Evolutionary conservation across 805 yeast species (phyloP), one percentile per base, ranked within the genome.

Genomic region (Wickerhamomyces xylosicus): DNA sequence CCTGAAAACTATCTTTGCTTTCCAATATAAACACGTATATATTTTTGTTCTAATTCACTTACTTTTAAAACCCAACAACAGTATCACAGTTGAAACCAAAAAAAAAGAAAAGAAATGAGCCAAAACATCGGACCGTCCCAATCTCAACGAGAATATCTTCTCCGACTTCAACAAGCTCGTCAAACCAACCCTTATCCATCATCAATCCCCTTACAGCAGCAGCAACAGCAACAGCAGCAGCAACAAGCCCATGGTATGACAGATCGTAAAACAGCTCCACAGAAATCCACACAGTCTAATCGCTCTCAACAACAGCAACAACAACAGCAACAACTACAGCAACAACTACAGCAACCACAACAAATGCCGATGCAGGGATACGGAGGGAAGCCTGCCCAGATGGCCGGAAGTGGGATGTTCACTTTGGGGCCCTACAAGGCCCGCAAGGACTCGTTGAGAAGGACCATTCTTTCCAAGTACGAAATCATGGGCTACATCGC

Each of bases 401-500:
- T 73, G 70, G 79, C 80, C 0, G 67, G 69, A 25, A 70, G 64
- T 37, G 70, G 66, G 39, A 71, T 73, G 19, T 72, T 74, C 50
- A 66, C 80, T 0, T 64, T 76, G 20, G 73, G 66, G 1, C 78
- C 79, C 0, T 82, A 81, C 54, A 72, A 74, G 47, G 59, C 64
- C 18, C 66, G 90, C 32, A 72, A 74, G 52, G 95, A 86, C 54
- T 58, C 71, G 19, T 61, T 72, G 13, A 62, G 95, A 38, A 69
- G 74, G 22, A 77, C 84, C 2, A 95, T 92, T 3, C 62, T 86
- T n/a, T 79, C 81, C 38, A 82, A 80, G 49, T 92, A 89, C 60
- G 89, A 82, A 45, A 81, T 92, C 43, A 62, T 87, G 15, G 98
- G 98, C 0, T 92, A 92, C 59, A 92, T 92, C 42, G 98, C 98